Base-by-base conservation (phyloP, 164 flowering plant genomes). In the Umbilicus rupestris region DNA sequence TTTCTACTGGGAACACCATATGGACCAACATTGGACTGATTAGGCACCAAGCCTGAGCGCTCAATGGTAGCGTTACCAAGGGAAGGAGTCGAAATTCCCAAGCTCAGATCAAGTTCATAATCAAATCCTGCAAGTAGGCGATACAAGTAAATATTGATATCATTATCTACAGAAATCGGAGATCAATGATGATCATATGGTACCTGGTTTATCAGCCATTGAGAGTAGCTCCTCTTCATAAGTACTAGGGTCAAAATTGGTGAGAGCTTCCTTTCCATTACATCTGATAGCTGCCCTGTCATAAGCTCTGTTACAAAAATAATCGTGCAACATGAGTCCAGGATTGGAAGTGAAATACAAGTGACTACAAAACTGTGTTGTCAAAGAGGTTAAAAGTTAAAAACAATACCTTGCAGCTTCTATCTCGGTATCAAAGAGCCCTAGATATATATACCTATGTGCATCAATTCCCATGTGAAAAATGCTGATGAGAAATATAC, bases 401-500 rank as follows among this genome's bases (percentile, higher is more conserved):
- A n/a, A 16, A 30, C 5, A 55, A 55, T 55, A 92, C 98, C 98
- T 92, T 88, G 98, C 98, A 75, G 96, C 97, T 80, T 92, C 96
- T 72, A 89, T 76, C 83, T 90, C 97, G 69, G 78, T 88, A 81
- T 93, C 96, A 81, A 88, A 90, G 66, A 90, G 86, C 74, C 98
- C 98, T 81, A 92, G 96, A 84, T 92, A 93, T 67, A 93, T 83
- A 83, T 92, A 90, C 96, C 96, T 88, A 90, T 88, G 85, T 47
- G 78, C 77, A 84, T 68, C 74, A 73, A 71, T 29, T 69, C 75
- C 17, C 67, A 12, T 15, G 7, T 29, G 15, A 55, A 55, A n/a
- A 52, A 24, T 29, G 29, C 19, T 55, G 0, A 28, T 28, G 33
- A 28, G 5, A 33, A 28, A 12, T 55, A 55, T 28, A 29, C 17